Evolutionary conservation across 192 early-diverging fungal genomes (phyloP).

Genomic region (Haplosporangium gracile): DNA sequence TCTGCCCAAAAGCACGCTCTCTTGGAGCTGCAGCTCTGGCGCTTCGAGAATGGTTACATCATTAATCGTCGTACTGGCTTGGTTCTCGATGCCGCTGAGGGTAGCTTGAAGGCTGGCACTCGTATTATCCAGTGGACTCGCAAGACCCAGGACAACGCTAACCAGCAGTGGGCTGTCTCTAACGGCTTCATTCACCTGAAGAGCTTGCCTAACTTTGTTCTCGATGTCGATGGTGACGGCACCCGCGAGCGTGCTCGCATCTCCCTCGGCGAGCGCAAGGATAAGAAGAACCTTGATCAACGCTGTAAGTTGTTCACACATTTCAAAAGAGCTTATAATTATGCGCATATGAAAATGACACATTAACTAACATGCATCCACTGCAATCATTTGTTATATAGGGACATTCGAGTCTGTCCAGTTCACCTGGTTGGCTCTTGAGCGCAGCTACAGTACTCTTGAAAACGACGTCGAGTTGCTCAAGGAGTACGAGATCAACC

Average conservation of each 20-base stretch:
- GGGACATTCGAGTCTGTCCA: constrained; percentile 50
- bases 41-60: constrained; percentile 46
- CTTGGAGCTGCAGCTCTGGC: constrained; percentile 53
- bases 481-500: constrained; percentile 39
- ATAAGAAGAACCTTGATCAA: constrained; percentile 52
- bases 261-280: constrained; percentile 50
- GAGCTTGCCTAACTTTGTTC: constrained; percentile 33
- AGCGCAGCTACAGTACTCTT: constrained; percentile 7
- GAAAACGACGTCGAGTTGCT: constrained; percentile 38
- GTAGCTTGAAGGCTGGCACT: constrained; percentile 18
- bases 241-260: constrained; percentile 46
- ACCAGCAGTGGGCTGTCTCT: constrained; percentile 38
- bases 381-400: not conserved
- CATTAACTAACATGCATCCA: not conserved
- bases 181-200: constrained; percentile 51
- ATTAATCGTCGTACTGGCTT: constrained; percentile 54
- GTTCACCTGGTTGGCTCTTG: constrained; percentile 36
- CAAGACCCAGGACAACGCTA: constrained; percentile 36
- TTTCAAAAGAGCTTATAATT: not conserved
- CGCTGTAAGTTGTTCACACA: constrained; percentile 23
- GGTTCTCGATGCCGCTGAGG: constrained; percentile 33
- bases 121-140: constrained; percentile 44
- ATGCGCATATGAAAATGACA: too few relatives aligned
- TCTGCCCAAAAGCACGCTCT: constrained; percentile 42
- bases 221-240: constrained; percentile 54